A percentile compares a stretch with the other conserved stretches of the same genome.
phyloP scores from a whole-genome alignment of 106 monocot genomes.

The Dendrobium nobile region DNA sequence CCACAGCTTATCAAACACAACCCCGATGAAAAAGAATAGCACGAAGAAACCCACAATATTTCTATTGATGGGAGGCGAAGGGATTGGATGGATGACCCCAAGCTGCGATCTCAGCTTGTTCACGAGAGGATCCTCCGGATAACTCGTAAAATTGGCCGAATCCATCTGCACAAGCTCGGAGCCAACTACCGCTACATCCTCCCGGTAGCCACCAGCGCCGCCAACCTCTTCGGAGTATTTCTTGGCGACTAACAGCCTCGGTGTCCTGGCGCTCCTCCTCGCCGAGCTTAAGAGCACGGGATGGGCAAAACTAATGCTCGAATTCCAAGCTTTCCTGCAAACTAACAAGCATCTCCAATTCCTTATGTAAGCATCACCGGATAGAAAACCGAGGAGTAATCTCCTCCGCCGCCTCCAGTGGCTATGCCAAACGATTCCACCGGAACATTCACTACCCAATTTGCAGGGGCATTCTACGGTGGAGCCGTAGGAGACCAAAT shows the following conservation, averaged over 20 bases:
- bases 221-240: constrained; percentile 22
- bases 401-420: not conserved
- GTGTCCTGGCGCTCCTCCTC: not conserved
- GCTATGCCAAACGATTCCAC: not conserved
- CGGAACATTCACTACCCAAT: not conserved
- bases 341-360: not conserved
- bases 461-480: not conserved
- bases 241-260: not conserved
- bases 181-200: constrained; percentile 7
- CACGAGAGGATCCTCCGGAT: constrained; percentile 75
- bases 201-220: constrained; percentile 22
- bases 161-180: constrained; percentile 22
- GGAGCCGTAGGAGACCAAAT: not conserved
- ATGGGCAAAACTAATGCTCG: not conserved
- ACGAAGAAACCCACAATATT: constrained; percentile 72
- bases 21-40: constrained; percentile 90
- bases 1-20: constrained; percentile 94
- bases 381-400: not conserved
- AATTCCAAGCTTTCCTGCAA: not conserved
- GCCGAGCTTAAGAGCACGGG: not conserved
- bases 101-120: constrained; percentile 86
- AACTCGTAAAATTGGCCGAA: constrained; percentile 39
- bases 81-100: constrained; percentile 84
- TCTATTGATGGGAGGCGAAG: constrained; percentile 61
- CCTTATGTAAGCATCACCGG: not conserved